Percentiles rank a stretch among this genome's conserved stretches.
phyloP scores from a whole-genome alignment of 768 basidiomycete species.

The Ephemerocybe angulata region DNA sequence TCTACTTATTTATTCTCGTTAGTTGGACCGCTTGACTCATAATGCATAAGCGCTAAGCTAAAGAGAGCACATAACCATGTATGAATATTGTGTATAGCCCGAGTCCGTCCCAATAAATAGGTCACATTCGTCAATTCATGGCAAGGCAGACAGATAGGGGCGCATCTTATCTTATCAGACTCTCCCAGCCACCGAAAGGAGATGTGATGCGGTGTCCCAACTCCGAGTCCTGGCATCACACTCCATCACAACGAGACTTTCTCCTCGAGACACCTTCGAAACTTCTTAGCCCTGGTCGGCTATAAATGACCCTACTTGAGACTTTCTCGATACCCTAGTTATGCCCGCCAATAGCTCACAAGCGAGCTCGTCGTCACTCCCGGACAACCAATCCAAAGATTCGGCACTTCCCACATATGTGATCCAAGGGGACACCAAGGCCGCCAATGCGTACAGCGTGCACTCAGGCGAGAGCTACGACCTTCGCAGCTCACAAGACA shows the following conservation, averaged over 20 bases:
- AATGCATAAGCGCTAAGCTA: too few relatives aligned
- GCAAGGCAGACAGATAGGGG: too few relatives aligned
- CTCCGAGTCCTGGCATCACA: background rate
- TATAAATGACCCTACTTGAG: too few relatives aligned
- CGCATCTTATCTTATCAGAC: background rate
- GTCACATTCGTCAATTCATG: too few relatives aligned
- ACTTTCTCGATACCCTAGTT: background rate
- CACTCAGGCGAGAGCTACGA: constrained; percentile 2
- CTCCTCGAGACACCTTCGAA: too few relatives aligned
- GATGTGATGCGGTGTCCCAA: background rate
- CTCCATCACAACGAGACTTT: background rate
- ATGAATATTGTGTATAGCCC: too few relatives aligned
- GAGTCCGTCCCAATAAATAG: too few relatives aligned
- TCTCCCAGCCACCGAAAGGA: background rate
- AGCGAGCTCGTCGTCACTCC: background rate
- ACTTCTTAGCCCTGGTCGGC: too few relatives aligned
- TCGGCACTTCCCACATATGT: background rate
- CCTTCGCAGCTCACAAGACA: background rate
- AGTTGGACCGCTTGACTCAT: too few relatives aligned
- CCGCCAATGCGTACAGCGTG: background rate
- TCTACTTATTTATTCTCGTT: too few relatives aligned
- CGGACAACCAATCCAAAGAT: background rate
- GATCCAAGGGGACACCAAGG: background rate
- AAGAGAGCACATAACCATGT: too few relatives aligned
- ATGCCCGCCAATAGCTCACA: background rate